Evolutionary conservation across 164 flowering plant species (phyloP).

Genomic region (Tinospora cordifolia): DNA sequence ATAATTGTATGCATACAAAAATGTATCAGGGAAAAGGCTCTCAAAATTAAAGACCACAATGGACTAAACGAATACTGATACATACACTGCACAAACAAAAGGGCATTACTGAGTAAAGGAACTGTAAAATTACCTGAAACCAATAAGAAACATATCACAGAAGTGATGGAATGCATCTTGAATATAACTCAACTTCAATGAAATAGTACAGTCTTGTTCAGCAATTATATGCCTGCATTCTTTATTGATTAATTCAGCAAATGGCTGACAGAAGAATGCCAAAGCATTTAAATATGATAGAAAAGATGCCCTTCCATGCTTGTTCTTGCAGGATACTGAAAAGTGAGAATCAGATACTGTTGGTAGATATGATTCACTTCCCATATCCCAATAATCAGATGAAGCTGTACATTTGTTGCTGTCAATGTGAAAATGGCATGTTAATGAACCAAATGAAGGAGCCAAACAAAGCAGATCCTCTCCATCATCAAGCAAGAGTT

Average conservation of each 20-base stretch:
- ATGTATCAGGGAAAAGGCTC: background rate
- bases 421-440: conserved; percentile 22
- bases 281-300: conserved; percentile 43
- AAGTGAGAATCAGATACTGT: conserved; percentile 9
- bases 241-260: conserved; percentile 48
- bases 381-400: conserved; percentile 1
- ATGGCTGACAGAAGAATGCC: conserved; percentile 58
- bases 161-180: conserved; percentile 44
- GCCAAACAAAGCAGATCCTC: conserved; percentile 28
- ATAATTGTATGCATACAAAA: background rate
- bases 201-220: conserved; percentile 26
- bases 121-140: conserved; percentile 31
- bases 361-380: background rate
- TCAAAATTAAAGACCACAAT: background rate
- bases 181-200: conserved; percentile 24
- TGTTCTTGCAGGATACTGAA: conserved; percentile 12
- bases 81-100: background rate
- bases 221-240: conserved; percentile 32
- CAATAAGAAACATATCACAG: conserved; percentile 28
- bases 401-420: conserved; percentile 11
- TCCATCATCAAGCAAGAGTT: conserved; percentile 22
- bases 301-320: conserved; percentile 24
- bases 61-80: background rate
- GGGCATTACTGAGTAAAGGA: background rate
- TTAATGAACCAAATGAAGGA: conserved; percentile 21